A percentile compares a stretch with the other conserved stretches of the same genome.
Conservation (phyloP, 2,329 filamentous ascomycete species). For the Scopulariopsis brevicaulis region DNA sequence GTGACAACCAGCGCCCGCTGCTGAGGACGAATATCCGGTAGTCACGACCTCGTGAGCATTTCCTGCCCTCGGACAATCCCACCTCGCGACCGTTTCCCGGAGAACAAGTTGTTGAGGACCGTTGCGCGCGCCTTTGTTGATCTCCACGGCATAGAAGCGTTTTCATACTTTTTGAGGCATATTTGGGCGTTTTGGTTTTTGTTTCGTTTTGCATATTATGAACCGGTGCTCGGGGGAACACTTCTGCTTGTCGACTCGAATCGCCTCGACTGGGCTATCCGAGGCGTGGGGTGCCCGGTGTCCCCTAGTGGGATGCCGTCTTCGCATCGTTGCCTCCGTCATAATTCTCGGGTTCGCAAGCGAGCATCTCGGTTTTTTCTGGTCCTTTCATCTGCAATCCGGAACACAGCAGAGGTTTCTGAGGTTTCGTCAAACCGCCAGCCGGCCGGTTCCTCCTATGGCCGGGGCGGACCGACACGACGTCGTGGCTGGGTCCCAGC, state of each 20-base stretch:
- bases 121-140: not conserved
- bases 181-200: constrained; percentile 3
- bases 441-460: not conserved
- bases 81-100: constrained; percentile 2
- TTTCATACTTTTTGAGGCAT: not conserved
- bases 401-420: not conserved
- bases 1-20: constrained; percentile 53
- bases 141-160: constrained; percentile 1
- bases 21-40: constrained; percentile 33
- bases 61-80: constrained; percentile 3
- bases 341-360: not conserved
- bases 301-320: not conserved
- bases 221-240: not conserved
- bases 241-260: not conserved
- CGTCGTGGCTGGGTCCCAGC: not conserved
- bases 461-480: not conserved
- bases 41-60: constrained; percentile 23
- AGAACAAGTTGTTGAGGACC: constrained; percentile 3
- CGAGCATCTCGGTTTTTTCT: not conserved
- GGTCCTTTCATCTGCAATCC: not conserved
- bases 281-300: not conserved
- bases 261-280: not conserved
- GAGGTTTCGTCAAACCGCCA: constrained; percentile 1
- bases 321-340: not conserved
- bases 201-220: constrained; percentile 1